These are phyloP conservation scores for Berkeleyomyces rouxiae DNA, from an alignment of 2,329 filamentous ascomycete genomes.

Conservation along the genomic window DNA sequence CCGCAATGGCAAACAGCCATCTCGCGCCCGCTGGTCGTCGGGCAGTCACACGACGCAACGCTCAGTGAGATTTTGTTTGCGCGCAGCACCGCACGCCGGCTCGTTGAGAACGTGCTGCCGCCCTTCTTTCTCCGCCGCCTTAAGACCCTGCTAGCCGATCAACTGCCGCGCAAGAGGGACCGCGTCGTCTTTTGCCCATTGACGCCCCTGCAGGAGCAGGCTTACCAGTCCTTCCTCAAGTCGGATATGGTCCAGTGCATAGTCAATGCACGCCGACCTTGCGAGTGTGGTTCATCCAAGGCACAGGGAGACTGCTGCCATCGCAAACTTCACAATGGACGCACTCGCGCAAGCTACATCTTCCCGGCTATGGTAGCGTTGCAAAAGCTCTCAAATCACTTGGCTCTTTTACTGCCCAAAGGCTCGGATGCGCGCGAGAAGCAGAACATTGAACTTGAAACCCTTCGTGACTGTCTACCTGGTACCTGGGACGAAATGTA, in stretches of 20 bases:
- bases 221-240: constrained; percentile 69
- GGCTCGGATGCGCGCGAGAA: constrained; percentile 49
- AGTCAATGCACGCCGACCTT: constrained; percentile 47
- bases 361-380: constrained; percentile 73
- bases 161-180: constrained; percentile 88
- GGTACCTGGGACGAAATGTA: constrained; percentile 56
- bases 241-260: constrained; percentile 41
- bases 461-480: constrained; percentile 55
- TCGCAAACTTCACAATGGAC: constrained; percentile 33
- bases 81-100: constrained; percentile 63
- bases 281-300: constrained; percentile 51
- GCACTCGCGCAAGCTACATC: constrained; percentile 57
- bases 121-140: constrained; percentile 82
- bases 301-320: constrained; percentile 69
- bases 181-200: constrained; percentile 89
- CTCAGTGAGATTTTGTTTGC: constrained; percentile 65
- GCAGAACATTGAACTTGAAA: constrained; percentile 59
- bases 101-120: constrained; percentile 76
- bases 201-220: constrained; percentile 61
- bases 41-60: constrained; percentile 86
- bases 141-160: constrained; percentile 81
- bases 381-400: constrained; percentile 80
- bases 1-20: constrained; percentile 67
- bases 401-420: constrained; percentile 69
- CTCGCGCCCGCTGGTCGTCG: constrained; percentile 62